These are phyloP conservation scores for Ananas comosus DNA, from an alignment of 176 grass and related monocot species.

Conservation along the genomic window DNA sequence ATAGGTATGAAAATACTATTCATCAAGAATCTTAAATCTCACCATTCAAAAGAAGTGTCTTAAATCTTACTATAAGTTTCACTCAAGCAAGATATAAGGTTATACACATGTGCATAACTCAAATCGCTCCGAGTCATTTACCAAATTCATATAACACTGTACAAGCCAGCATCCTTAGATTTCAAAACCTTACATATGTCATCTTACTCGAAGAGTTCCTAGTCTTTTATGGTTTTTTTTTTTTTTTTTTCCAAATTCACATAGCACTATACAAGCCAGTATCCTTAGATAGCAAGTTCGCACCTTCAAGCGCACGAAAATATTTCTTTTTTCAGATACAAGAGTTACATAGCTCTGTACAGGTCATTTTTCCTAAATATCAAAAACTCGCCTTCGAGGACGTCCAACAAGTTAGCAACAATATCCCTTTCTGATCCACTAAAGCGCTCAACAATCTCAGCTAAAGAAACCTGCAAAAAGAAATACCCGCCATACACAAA, in stretches of 20 bases:
- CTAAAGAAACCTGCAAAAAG: slow-evolving; percentile 51
- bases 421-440: slow-evolving; percentile 43
- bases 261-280: background rate
- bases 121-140: no score
- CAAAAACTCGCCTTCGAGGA: slow-evolving; percentile 45
- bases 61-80: no score
- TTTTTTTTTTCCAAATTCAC: background rate
- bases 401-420: slow-evolving; percentile 36
- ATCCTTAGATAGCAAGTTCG: background rate
- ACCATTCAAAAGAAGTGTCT: no score
- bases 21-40: no score
- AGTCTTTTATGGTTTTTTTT: background rate
- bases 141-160: no score
- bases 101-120: no score
- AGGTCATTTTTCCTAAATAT: slow-evolving; percentile 64
- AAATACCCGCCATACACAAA: background rate
- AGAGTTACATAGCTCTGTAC: slow-evolving; percentile 45
- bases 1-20: no score
- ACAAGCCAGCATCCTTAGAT: no score
- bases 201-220: background rate
- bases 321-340: background rate
- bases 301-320: no score
- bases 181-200: background rate
- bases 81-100: no score
- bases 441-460: slow-evolving; percentile 44